These are phyloP conservation scores for Brassica rapa DNA, from an alignment of 345 rosid genomes.

Conservation along the genomic window DNA sequence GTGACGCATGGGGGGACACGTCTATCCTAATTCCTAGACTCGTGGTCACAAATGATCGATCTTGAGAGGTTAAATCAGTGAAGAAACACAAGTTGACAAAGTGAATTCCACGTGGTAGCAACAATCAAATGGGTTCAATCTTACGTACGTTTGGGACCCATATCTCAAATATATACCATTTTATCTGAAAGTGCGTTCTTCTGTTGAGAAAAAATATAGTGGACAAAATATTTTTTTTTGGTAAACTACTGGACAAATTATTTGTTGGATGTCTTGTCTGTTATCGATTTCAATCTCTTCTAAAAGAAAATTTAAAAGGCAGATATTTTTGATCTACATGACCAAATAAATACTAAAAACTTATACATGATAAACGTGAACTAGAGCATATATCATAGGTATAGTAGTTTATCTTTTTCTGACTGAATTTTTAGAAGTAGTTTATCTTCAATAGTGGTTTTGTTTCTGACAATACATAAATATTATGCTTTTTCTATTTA, in stretches of 20 bases:
- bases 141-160: constrained; percentile 31
- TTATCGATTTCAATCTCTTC: neutral
- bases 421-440: neutral
- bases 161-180: neutral
- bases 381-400: too few species aligned
- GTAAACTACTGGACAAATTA: constrained; percentile 15
- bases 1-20: constrained; percentile 20
- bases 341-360: neutral
- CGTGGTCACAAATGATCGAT: constrained; percentile 32
- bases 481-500: neutral
- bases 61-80: constrained; percentile 18
- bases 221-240: constrained; percentile 3
- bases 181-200: neutral
- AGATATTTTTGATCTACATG: constrained; percentile 12
- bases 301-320: neutral
- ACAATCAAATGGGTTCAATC: constrained; percentile 20
- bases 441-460: neutral
- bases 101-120: constrained; percentile 34
- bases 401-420: too few species aligned
- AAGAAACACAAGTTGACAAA: constrained; percentile 34
- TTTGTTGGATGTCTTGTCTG: constrained; percentile 27
- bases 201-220: constrained; percentile 20
- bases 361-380: neutral
- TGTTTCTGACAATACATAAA: constrained; percentile 3
- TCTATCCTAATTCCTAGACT: constrained; percentile 24